Conservation (phyloP, 1,284 basidiomycete genomes). For the Apiotrichum laibachii region DNA sequence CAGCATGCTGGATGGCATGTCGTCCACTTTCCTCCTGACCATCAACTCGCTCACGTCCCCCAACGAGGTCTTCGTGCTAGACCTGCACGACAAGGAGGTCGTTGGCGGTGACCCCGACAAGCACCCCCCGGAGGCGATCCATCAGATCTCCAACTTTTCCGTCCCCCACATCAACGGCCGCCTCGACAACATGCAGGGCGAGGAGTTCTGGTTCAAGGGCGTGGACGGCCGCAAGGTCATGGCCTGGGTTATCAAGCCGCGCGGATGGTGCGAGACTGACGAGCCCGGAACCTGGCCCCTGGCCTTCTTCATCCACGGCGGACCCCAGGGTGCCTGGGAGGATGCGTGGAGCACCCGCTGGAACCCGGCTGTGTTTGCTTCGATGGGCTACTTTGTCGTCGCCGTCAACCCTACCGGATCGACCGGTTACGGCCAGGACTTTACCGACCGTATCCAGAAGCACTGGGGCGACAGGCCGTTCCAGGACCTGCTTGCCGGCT, state of each 20-base stretch:
- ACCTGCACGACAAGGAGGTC: constrained; percentile 35
- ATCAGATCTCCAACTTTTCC: constrained; percentile 58
- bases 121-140: constrained; percentile 56
- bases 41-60: constrained; percentile 26
- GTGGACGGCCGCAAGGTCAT: constrained; percentile 68
- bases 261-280: constrained; percentile 62
- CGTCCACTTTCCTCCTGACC: constrained; percentile 24
- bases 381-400: constrained; percentile 69
- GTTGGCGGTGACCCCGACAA: constrained; percentile 41
- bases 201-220: constrained; percentile 83
- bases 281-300: constrained; percentile 65
- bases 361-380: constrained; percentile 67
- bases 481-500: constrained; percentile 71
- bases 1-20: constrained; percentile 10
- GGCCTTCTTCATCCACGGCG: constrained; percentile 48
- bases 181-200: constrained; percentile 62
- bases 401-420: constrained; percentile 85
- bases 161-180: constrained; percentile 46
- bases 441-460: constrained; percentile 64
- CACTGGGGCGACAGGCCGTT: constrained; percentile 61
- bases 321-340: constrained; percentile 66
- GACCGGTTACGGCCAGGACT: constrained; percentile 82
- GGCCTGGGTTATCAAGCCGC: constrained; percentile 76
- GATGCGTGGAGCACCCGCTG: constrained; percentile 81
- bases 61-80: constrained; percentile 30